A percentile compares a stretch with the other conserved stretches of the same genome.
phyloP scores from a whole-genome alignment of 129 eudicot species.

The Glebionis coronaria region DNA sequence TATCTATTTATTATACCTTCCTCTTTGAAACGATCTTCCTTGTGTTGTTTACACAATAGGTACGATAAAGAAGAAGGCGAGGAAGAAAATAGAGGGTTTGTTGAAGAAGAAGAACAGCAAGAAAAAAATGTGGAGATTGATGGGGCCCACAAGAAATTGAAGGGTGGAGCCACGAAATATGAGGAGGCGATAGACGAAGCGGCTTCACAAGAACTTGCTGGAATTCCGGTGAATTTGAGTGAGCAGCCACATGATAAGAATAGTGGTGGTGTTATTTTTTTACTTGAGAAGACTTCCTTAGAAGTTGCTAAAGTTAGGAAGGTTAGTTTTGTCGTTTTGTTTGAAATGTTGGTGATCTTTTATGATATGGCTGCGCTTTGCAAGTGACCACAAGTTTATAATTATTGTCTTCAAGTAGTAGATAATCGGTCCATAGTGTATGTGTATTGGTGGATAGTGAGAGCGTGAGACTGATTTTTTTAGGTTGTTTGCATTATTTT shows the following conservation, averaged over 20 bases:
- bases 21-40: too few species aligned
- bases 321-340: conserved; percentile 36
- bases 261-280: conserved; percentile 57
- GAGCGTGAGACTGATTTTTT: too few species aligned
- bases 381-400: neutral
- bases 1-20: too few species aligned
- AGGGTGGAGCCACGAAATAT: conserved; percentile 26
- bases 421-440: too few species aligned
- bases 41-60: too few species aligned
- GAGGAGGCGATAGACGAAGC: too few species aligned
- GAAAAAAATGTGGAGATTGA: conserved; percentile 27
- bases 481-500: too few species aligned
- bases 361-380: neutral
- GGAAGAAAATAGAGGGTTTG: conserved; percentile 34
- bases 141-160: conserved; percentile 29
- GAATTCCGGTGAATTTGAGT: conserved; percentile 55
- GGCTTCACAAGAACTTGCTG: conserved; percentile 53
- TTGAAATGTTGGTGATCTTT: neutral
- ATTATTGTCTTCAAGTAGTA: too few species aligned
- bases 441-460: too few species aligned
- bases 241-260: conserved; percentile 39
- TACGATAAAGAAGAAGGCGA: conserved; percentile 49
- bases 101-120: conserved; percentile 20
- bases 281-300: conserved; percentile 83
- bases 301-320: conserved; percentile 96